phyloP scores from a whole-genome alignment of 1,139 yeast genomes.

The Hyphopichia khmerensis region DNA sequence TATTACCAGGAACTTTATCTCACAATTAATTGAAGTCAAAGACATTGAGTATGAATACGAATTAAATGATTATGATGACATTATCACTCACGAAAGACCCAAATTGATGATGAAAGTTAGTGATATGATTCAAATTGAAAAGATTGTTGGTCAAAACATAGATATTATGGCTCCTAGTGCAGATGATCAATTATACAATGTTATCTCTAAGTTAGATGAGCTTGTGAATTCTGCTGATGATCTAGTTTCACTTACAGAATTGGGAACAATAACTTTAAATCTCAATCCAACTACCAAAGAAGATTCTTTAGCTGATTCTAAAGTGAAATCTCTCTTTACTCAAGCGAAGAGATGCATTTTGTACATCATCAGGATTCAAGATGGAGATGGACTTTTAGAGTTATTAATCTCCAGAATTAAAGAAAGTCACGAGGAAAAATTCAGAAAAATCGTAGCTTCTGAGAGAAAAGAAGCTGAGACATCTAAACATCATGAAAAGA shows the following conservation, averaged over 20 bases:
- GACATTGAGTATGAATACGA: constrained; percentile 62
- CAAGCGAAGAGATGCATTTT: constrained; percentile 81
- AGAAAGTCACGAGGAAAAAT: constrained; percentile 64
- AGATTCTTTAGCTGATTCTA: constrained; percentile 42
- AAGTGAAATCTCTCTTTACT: constrained; percentile 57
- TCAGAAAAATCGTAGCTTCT: constrained; percentile 50
- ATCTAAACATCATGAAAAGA: constrained; percentile 20
- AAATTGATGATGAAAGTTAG: constrained; percentile 59
- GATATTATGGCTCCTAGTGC: constrained; percentile 48
- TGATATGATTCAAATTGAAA: constrained; percentile 63
- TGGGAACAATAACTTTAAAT: constrained; percentile 37
- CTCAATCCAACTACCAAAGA: constrained; percentile 54
- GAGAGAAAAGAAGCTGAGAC: constrained; percentile 39
- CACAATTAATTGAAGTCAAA: constrained; percentile 51
- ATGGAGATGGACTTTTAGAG: constrained; percentile 69
- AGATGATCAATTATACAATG: constrained; percentile 57
- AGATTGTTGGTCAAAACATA: constrained; percentile 53
- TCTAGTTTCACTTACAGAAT: constrained; percentile 39
- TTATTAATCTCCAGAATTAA: constrained; percentile 70
- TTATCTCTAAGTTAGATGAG: constrained; percentile 32
- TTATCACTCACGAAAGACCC: constrained; percentile 67
- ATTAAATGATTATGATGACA: constrained; percentile 68
- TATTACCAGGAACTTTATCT: constrained; percentile 43
- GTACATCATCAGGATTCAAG: constrained; percentile 81
- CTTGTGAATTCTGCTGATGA: constrained; percentile 40